Evolutionary conservation across 2,329 filamentous ascomycete species (phyloP).

Genomic region (Helicocarpus griseus): DNA sequence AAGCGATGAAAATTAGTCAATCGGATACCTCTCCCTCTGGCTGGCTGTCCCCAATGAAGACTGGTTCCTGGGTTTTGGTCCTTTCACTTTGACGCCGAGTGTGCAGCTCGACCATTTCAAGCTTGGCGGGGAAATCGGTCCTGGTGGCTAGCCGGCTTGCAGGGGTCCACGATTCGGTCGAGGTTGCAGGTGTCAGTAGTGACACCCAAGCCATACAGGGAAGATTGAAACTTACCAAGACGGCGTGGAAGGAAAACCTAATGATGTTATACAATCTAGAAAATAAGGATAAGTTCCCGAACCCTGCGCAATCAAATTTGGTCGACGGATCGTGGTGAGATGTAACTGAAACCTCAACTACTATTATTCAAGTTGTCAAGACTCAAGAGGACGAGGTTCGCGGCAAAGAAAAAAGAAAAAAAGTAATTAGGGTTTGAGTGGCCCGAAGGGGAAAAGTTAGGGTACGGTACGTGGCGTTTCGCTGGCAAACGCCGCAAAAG

Average conservation of each 20-base stretch:
- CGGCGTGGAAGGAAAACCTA: not conserved
- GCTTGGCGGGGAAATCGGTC: not conserved
- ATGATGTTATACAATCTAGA: not conserved
- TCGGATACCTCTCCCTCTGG: not conserved
- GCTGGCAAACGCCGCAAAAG: not conserved
- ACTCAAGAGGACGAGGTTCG: not conserved
- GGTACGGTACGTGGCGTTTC: not conserved
- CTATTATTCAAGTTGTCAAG: not conserved
- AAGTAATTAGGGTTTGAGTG: not conserved
- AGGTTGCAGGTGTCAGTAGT: constrained; percentile 5
- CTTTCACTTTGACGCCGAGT: not conserved
- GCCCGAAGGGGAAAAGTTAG: constrained; percentile 1
- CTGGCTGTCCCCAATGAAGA: not conserved
- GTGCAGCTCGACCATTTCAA: not conserved
- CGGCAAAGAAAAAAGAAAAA: not conserved
- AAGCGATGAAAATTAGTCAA: not conserved
- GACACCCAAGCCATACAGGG: constrained; percentile 1
- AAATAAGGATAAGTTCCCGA: not conserved
- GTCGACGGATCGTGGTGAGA: not conserved
- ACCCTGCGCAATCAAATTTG: not conserved
- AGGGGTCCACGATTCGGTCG: not conserved
- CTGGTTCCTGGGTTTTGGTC: not conserved
- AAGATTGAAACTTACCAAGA: not conserved
- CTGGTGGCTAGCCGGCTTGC: constrained; percentile 3
- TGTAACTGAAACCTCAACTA: not conserved